Evolutionary conservation across 768 basidiomycete species (phyloP), one percentile per base, ranked within the genome.

Genomic region (Multifurca ochricompacta): DNA sequence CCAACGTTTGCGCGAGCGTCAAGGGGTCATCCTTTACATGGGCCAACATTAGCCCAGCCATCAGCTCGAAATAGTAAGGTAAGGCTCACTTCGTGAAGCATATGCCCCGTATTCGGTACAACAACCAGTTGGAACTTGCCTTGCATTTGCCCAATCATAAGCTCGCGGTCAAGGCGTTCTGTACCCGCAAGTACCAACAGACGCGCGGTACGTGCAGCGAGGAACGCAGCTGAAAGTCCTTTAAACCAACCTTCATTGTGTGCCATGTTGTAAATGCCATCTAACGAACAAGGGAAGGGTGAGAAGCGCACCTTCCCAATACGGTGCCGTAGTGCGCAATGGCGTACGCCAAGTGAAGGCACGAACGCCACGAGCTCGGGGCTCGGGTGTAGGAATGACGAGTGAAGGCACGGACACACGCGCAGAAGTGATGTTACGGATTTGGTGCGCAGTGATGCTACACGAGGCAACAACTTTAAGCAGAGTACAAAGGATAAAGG

Each of bases 111-210:
- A 31, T 83, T 82, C 8, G 82, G 79, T 56, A 95, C 77, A 34
- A 99, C 91, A 21, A 79, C 84, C 67, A 97, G 77, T 70, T 97
- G 95, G 69, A 97, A 99, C 67, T 96, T 97, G 30, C 81, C 79
- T 64, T 75, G 81, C 81, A 83, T 83, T 65, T 83, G 82, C 0
- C 80, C 96, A 46, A 98, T 92, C 86, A 95, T 96, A 42, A 99
- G 76, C 61, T 91, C 83, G 62, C 81, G 86, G 64, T 99, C 96
- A 4, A 98, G 79, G 16, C 93, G 76, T 62, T 99, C 96, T 16
- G 93, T 83, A 0, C 94, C 95, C 0, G 96, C 96, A 14, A 99
- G 74, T 8, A 98, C 79, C 21, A 99, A 79, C 25, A 99, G 70
- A 27, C 94, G 82, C 0, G 94, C 95, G 0, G 90, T 80, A 13